These are phyloP conservation scores for Thalia dealbata DNA, from an alignment of 176 grass and related monocot genomes.

Conservation along the genomic window DNA sequence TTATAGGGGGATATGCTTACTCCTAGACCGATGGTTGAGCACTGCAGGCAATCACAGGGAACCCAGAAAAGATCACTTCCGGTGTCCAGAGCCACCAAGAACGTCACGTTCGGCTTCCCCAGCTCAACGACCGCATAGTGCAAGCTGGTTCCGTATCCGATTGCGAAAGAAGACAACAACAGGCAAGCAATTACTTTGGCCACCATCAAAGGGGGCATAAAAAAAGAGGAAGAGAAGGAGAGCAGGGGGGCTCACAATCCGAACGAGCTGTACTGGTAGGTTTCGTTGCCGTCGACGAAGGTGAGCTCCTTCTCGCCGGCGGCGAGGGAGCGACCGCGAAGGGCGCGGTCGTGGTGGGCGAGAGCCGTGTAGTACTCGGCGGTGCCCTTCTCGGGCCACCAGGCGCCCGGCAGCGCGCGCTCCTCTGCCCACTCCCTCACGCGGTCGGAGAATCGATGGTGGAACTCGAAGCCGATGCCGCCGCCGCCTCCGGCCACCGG, in stretches of 20 bases:
- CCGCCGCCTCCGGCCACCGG: neutral
- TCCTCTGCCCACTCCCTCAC: constrained; percentile 51
- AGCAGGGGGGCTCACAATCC: constrained; percentile 52
- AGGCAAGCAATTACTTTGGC: neutral
- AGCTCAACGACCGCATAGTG: constrained; percentile 67
- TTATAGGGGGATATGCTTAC: constrained; percentile 31
- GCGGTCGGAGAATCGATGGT: constrained; percentile 69
- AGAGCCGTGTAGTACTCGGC: constrained; percentile 58
- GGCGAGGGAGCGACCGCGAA: constrained; percentile 43
- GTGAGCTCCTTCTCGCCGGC: constrained; percentile 4
- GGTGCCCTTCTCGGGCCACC: constrained; percentile 42
- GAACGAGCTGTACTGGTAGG: constrained; percentile 26
- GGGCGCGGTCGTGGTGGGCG: constrained; percentile 46
- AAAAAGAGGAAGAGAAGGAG: neutral
- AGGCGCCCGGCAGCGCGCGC: constrained; percentile 15
- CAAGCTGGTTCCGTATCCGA: constrained; percentile 42
- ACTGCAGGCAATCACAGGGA: constrained; percentile 67
- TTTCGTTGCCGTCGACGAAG: constrained; percentile 67
- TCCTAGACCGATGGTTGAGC: constrained; percentile 40
- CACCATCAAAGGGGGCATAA: neutral
- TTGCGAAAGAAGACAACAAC: neutral
- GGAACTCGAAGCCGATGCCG: constrained; percentile 54
- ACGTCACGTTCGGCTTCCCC: constrained; percentile 79
- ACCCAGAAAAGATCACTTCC: constrained; percentile 95
- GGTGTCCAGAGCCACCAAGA: constrained; percentile 86